These are phyloP conservation scores for Pelargonium nanum DNA, from an alignment of 345 rosid genomes.

Conservation along the genomic window DNA sequence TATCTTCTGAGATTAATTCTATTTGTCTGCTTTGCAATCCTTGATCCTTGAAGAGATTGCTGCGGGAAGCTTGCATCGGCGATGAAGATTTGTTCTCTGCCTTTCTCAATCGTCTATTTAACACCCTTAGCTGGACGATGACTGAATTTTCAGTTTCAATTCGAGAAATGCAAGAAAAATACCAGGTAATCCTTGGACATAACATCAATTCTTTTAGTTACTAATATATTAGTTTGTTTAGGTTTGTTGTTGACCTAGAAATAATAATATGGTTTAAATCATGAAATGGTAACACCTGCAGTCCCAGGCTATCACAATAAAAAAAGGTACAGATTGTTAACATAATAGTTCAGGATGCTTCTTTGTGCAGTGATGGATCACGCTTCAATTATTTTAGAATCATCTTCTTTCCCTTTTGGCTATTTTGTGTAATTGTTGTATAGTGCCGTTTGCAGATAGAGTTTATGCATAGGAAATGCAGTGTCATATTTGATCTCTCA, in stretches of 20 bases:
- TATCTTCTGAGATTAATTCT: conserved; percentile 4
- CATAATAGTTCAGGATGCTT: background rate
- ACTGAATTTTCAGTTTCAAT: conserved; percentile 92
- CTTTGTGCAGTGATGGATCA: background rate
- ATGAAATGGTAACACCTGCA: too few species aligned
- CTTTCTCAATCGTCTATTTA: conserved; percentile 85
- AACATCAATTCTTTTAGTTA: background rate
- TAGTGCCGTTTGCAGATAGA: conserved; percentile 50
- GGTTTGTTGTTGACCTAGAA: too few species aligned
- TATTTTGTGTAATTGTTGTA: conserved; percentile 1
- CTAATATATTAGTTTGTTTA: background rate
- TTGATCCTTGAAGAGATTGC: conserved; percentile 39
- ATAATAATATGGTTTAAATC: too few species aligned
- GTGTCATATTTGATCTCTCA: conserved; percentile 81
- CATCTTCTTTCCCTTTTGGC: background rate
- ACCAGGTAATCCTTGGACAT: conserved; percentile 35
- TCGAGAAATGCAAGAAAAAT: conserved; percentile 92
- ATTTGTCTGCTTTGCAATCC: conserved; percentile 8
- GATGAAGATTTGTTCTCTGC: conserved; percentile 66
- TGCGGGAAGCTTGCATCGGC: conserved; percentile 66
- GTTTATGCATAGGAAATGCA: conserved; percentile 82
- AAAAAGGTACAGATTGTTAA: too few species aligned
- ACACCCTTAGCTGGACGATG: conserved; percentile 97
- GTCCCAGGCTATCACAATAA: too few species aligned
- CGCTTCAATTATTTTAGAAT: too few species aligned